Base-by-base conservation (phyloP, 2,329 filamentous ascomycete genomes). In the Talaromyces sp. region DNA sequence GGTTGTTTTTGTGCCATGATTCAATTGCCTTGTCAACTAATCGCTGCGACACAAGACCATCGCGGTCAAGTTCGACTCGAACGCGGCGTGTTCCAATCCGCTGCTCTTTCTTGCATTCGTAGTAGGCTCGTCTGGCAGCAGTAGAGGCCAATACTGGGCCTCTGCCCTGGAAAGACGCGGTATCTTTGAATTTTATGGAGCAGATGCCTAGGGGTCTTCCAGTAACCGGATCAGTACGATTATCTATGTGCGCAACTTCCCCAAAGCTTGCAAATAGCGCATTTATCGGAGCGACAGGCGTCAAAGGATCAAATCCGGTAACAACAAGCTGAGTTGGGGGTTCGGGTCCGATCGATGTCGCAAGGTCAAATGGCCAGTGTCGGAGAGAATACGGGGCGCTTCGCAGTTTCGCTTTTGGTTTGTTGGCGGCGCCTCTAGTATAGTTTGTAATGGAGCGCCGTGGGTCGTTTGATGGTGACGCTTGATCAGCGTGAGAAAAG, bases 181-280 rank as follows among this genome's bases (percentile, higher is more conserved):
- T 85, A 71, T 98, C 93, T 69, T 89, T 87, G 75, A 96, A 99
- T 62, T 89, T 87, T 71, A 99, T 91, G 17, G 91, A 91, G 65
- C 91, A 96, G 71, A 99, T 93, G 13, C 95, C 95, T 13, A 99
- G 83, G 71, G 96, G 96, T 70, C 91, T 95, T 19, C 95, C 95
- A 13, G 93, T 98, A 61, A 93, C 89, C 9, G 95, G 95, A 74
- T 99, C 92, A 69, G 96, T 93, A 73, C 96, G 93, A 71, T 97
- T 97, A 70, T 91, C 92, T 68, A 96, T 89, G 70, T 93, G 89
- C 51, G 89, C 89, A 64, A 99, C 93, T 61, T 96, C 91, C 58
- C 74, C 75, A 67, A 77, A 76, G 56, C 73, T 76, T n/a, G 73
- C 72, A 60, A 76, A 75, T 17, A 75, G 66, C 4, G 73, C 72